Percentiles rank a stretch among this genome's conserved stretches.
Conservation (phyloP, 2,329 filamentous ascomycete species). For the Hypoxylon sp. region DNA sequence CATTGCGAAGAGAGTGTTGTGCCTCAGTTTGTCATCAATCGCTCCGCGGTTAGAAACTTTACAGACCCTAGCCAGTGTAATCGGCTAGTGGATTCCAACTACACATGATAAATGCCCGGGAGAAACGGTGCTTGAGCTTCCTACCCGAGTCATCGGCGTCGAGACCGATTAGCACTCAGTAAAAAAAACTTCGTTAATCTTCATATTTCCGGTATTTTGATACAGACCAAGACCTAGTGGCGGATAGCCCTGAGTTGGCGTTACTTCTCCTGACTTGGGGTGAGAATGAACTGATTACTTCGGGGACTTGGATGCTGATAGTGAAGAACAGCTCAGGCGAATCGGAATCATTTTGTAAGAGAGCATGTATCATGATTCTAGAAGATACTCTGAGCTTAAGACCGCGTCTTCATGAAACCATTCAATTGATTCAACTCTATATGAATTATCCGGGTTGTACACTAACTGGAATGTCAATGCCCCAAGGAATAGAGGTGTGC, state of each 20-base stretch:
- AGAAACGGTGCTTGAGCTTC: neutral
- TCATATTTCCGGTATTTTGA: neutral
- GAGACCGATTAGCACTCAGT: neutral
- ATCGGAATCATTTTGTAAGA: neutral
- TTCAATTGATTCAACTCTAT: neutral
- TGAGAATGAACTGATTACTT: neutral
- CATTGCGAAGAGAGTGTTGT: neutral
- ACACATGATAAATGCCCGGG: neutral
- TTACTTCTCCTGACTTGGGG: neutral
- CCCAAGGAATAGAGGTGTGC: neutral
- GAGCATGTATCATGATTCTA: neutral
- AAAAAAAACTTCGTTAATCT: neutral
- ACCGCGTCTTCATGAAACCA: neutral
- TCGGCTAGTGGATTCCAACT: neutral
- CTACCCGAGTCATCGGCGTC: neutral
- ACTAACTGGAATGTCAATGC: no score
- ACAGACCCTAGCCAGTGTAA: neutral
- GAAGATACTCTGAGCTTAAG: neutral
- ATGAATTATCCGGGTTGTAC: neutral
- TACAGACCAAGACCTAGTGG: neutral
- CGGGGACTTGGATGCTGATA: neutral
- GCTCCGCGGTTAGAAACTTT: neutral
- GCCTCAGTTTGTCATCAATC: neutral
- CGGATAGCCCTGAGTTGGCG: neutral
- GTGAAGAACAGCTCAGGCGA: neutral